Percentiles rank a stretch among this genome's conserved stretches.
Conservation (phyloP, 257 asterid species). For the Jaltomata sinuosa region DNA sequence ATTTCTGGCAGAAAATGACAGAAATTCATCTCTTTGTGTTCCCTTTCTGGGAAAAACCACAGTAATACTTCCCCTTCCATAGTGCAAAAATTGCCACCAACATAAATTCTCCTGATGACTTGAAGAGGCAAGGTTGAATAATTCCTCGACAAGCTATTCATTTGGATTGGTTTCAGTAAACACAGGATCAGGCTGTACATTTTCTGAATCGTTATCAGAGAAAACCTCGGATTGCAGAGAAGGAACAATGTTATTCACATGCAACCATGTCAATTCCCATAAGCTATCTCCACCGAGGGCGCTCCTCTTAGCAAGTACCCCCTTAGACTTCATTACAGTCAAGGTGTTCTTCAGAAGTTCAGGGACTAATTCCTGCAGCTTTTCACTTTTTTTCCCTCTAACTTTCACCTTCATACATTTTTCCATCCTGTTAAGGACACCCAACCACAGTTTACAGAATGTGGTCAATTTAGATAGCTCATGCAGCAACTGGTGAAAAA, state of each 20-base stretch:
- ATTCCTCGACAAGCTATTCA: background rate
- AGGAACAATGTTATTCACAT: conserved; percentile 68
- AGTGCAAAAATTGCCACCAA: background rate
- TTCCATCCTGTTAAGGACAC: conserved; percentile 77
- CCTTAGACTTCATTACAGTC: conserved; percentile 69
- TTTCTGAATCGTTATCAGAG: conserved; percentile 45
- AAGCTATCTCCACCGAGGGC: conserved; percentile 83
- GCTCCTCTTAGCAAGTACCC: conserved; percentile 63
- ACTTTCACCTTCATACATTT: conserved; percentile 69
- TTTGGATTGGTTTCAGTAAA: conserved; percentile 15
- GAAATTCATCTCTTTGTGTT: background rate
- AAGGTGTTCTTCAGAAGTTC: conserved; percentile 78
- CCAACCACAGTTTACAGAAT: conserved; percentile 88
- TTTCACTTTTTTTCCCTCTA: conserved; percentile 58
- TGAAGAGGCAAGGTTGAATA: background rate
- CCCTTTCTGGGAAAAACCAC: conserved; percentile 7
- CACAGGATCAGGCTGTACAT: conserved; percentile 7
- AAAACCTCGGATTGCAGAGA: conserved; percentile 64
- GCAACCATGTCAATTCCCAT: conserved; percentile 95
- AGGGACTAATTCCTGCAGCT: conserved; percentile 73
- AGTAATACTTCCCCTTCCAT: background rate
- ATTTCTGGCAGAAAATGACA: conserved; percentile 9
- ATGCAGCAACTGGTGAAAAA: conserved; percentile 40
- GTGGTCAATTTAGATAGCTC: conserved; percentile 52
- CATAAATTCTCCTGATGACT: background rate